phyloP scores from a whole-genome alignment of 1,284 basidiomycete genomes.

The Austroboletus niveus region DNA sequence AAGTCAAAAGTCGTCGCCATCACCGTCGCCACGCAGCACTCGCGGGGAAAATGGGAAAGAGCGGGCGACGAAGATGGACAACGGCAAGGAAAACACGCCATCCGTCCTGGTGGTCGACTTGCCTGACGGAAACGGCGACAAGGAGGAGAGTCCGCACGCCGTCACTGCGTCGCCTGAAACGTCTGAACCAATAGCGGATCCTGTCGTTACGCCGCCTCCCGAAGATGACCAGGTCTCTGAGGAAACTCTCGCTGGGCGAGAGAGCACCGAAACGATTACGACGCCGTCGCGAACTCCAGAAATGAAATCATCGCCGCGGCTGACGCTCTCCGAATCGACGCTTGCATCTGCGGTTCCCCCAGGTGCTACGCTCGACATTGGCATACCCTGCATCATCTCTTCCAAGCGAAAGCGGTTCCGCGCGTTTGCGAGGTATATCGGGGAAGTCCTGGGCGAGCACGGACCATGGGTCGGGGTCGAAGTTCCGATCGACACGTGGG shows the following conservation, averaged over 20 bases:
- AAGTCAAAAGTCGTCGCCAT: constrained; percentile 15
- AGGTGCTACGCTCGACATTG: constrained; percentile 79
- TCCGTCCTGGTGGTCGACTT: constrained; percentile 2
- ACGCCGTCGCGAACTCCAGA: constrained; percentile 17
- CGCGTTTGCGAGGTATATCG: constrained; percentile 86
- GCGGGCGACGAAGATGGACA: constrained; percentile 7
- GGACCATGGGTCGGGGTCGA: constrained; percentile 94
- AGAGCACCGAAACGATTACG: constrained; percentile 27
- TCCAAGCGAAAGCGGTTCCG: constrained; percentile 81
- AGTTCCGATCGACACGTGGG: constrained; percentile 65
- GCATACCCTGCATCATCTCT: constrained; percentile 89
- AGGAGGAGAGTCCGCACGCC: constrained; percentile 24
- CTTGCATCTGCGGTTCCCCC: constrained; percentile 36
- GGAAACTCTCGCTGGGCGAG: constrained; percentile 14
- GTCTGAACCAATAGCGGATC: constrained; percentile 4
- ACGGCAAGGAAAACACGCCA: constrained; percentile 22
- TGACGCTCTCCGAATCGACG: constrained; percentile 30
- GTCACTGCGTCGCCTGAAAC: constrained; percentile 20
- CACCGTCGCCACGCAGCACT: constrained; percentile 19
- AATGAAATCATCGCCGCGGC: constrained; percentile 18
- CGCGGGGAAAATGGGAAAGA: constrained; percentile 22
- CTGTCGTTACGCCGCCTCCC: constrained; percentile 7
- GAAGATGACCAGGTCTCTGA: constrained; percentile 21
- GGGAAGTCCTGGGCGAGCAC: constrained; percentile 72
- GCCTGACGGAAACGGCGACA: constrained; percentile 15